phyloP scores from a whole-genome alignment of 116 monocot genomes.

The Posidonia oceanica region DNA sequence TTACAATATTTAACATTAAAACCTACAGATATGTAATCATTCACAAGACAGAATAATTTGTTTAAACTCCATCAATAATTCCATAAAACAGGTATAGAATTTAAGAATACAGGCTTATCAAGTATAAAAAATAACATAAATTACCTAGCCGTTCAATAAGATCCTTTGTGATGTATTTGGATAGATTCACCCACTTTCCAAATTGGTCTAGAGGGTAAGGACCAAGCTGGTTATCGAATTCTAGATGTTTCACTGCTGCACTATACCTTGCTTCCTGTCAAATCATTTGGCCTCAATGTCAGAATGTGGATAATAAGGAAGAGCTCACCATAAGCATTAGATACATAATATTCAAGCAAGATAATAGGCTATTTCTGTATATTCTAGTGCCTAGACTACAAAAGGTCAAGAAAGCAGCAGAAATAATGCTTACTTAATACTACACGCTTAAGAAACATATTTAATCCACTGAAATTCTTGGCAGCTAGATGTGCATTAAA shows the following conservation, averaged over 20 bases:
- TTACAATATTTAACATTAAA: no score
- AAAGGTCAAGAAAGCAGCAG: no score
- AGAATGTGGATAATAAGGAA: not conserved
- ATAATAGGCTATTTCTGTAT: no score
- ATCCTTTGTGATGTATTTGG: slow-evolving; percentile 55
- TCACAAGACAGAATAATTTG: no score
- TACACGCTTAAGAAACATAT: no score
- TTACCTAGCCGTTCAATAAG: slow-evolving; percentile 67
- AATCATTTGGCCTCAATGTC: not conserved
- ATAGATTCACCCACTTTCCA: slow-evolving; percentile 73
- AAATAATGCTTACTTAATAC: no score
- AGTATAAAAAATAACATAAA: not conserved
- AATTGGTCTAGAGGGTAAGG: slow-evolving; percentile 70
- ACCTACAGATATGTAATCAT: no score
- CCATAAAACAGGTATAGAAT: not conserved
- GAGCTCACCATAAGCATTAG: not conserved
- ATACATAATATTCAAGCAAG: not conserved
- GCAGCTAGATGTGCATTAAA: no score
- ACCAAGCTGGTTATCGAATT: slow-evolving; percentile 81
- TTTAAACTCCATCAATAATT: no score
- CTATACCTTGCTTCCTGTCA: slow-evolving; percentile 59
- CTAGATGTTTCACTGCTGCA: slow-evolving; percentile 62
- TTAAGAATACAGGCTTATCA: not conserved
- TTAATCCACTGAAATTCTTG: no score
- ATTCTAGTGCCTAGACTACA: no score